These are phyloP conservation scores for Tuber brumale DNA, from an alignment of 495 filamentous ascomycete genomes.

Conservation along the genomic window DNA sequence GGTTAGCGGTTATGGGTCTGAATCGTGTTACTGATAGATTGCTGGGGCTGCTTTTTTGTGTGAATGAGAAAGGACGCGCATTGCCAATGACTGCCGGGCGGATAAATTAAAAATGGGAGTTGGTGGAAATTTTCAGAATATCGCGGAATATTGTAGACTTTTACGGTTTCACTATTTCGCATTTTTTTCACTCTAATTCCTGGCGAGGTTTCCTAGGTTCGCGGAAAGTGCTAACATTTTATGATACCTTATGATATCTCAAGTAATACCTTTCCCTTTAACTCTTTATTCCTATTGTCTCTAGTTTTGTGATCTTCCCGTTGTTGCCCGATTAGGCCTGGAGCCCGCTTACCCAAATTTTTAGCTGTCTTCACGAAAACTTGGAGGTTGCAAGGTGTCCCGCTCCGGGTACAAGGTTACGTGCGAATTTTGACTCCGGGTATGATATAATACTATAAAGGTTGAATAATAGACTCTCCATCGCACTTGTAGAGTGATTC, in stretches of 20 bases:
- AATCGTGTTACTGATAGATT: slow-evolving; percentile 14
- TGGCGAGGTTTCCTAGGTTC: not conserved
- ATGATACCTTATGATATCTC: slow-evolving; percentile 4
- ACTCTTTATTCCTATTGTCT: not conserved
- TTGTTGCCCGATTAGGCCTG: not conserved
- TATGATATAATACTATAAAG: not conserved
- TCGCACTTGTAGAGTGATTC: not conserved
- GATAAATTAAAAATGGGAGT: slow-evolving; percentile 20
- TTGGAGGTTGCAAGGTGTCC: not conserved
- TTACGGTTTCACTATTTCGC: slow-evolving; percentile 24
- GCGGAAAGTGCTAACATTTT: not conserved
- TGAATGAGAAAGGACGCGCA: slow-evolving; percentile 21
- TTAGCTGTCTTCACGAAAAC: not conserved
- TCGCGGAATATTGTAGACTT: slow-evolving; percentile 35
- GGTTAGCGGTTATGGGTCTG: slow-evolving; percentile 22
- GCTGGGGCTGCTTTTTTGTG: slow-evolving; percentile 2
- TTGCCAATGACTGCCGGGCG: slow-evolving; percentile 18
- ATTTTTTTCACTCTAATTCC: slow-evolving; percentile 10
- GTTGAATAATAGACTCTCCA: not conserved
- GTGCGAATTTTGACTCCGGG: not conserved
- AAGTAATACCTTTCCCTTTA: not conserved
- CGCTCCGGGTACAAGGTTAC: not conserved
- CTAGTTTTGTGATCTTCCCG: not conserved
- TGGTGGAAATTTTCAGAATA: slow-evolving; percentile 29
- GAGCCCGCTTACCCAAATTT: not conserved